phyloP scores from a whole-genome alignment of 805 yeast genomes.

The Saccharomycopsis capsularis region DNA sequence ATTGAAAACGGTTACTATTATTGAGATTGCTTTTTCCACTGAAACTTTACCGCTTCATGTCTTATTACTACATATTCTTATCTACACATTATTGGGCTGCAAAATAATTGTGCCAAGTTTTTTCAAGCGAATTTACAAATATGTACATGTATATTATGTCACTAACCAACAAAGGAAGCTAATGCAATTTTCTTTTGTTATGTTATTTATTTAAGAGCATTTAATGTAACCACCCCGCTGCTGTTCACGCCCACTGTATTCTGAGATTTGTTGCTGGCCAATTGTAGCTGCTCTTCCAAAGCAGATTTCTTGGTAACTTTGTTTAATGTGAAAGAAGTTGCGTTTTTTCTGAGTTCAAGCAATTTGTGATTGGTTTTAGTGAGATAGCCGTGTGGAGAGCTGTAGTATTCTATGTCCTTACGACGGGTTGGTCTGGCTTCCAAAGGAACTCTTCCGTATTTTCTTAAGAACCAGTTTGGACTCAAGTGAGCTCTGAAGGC shows the following conservation, averaged over 20 bases:
- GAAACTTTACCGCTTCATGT: no score
- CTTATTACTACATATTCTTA: no score
- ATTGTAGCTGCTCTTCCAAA: slow-evolving; percentile 14
- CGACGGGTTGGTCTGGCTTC: slow-evolving; percentile 80
- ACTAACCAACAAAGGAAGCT: background rate
- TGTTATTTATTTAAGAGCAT: slow-evolving; percentile 5
- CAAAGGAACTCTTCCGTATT: slow-evolving; percentile 74
- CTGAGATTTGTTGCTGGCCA: background rate
- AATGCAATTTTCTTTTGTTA: no score
- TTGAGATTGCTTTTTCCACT: no score
- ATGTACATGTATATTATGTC: background rate
- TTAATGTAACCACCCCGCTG: slow-evolving; percentile 12
- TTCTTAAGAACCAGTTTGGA: slow-evolving; percentile 62
- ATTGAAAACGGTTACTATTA: slow-evolving; percentile 77
- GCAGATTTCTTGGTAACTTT: slow-evolving; percentile 6
- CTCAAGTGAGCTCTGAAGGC: slow-evolving; percentile 68
- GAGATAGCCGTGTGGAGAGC: slow-evolving; percentile 70
- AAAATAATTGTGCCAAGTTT: no score
- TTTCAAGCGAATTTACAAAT: no score
- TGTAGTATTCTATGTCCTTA: slow-evolving; percentile 74
- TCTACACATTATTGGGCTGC: no score
- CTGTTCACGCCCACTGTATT: slow-evolving; percentile 5
- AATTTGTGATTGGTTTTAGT: slow-evolving; percentile 29
- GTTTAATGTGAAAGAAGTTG: background rate
- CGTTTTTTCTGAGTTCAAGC: slow-evolving; percentile 8